A percentile compares a stretch with the other conserved stretches of the same genome.
These are phyloP conservation scores for Globisporangium solare DNA, from an alignment of 352 stramenopile species.

Conservation along the genomic window DNA sequence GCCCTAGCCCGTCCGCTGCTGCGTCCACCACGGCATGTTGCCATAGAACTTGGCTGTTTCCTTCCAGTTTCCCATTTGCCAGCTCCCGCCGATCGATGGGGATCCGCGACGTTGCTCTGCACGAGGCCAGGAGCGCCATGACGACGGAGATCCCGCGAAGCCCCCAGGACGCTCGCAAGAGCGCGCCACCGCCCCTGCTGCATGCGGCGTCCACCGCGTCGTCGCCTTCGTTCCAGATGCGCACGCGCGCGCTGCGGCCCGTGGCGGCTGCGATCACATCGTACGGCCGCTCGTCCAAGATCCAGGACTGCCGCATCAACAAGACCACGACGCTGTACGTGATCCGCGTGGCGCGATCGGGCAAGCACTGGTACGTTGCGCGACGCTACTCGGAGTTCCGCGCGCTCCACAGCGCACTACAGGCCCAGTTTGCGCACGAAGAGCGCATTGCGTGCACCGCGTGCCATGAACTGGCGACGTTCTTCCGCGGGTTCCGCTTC, in stretches of 20 bases:
- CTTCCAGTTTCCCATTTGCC: too few species aligned
- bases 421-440: conserved; percentile 19
- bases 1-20: too few species aligned
- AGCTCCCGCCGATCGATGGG: too few species aligned
- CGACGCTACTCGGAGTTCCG: conserved; percentile 77
- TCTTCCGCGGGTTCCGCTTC: conserved; percentile 41
- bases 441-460: conserved; percentile 24
- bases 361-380: conserved; percentile 65
- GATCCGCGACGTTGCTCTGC: too few species aligned
- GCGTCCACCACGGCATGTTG: too few species aligned
- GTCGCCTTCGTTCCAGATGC: conserved; percentile 24
- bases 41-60: too few species aligned
- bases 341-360: conserved; percentile 50
- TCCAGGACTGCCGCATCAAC: conserved; percentile 21
- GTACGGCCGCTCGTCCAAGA: conserved; percentile 58
- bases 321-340: conserved; percentile 67
- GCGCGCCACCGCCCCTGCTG: background rate
- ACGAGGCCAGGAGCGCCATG: too few species aligned
- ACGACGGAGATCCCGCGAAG: too few species aligned
- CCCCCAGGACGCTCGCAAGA: too few species aligned
- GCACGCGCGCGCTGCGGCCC: conserved; percentile 48
- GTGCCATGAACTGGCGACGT: conserved; percentile 45
- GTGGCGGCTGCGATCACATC: conserved; percentile 60
- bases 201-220: conserved; percentile 14
- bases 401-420: conserved; percentile 38